Conservation (phyloP, 2,329 filamentous ascomycete species). For the Fusarium praegraminearum region DNA sequence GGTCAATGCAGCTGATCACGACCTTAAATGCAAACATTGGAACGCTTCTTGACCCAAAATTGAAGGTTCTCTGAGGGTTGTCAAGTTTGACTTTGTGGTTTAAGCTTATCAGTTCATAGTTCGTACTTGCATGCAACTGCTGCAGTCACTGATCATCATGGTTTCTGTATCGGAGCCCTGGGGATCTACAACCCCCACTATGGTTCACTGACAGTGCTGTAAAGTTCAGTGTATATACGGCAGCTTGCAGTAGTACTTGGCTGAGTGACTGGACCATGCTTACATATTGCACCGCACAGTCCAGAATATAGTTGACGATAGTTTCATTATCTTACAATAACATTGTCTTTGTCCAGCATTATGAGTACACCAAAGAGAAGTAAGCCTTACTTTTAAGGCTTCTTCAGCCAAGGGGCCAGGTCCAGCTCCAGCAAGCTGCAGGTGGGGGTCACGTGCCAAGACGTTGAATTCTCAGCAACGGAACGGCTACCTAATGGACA, state of each 20-base stretch:
- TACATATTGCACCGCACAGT: neutral
- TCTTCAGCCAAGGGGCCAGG: neutral
- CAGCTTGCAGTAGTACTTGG: neutral
- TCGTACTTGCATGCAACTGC: neutral
- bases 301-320: neutral
- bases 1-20: neutral
- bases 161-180: neutral
- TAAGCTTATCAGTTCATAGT: conserved; percentile 18
- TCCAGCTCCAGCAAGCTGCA: neutral
- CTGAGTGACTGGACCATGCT: neutral
- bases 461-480: conserved; percentile 6
- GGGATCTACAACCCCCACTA: neutral
- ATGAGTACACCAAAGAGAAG: neutral
- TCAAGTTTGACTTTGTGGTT: conserved; percentile 7
- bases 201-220: neutral
- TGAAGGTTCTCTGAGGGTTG: neutral
- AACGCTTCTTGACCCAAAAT: neutral
- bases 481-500: neutral
- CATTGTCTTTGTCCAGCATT: neutral
- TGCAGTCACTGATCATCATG: neutral
- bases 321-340: neutral
- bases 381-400: neutral
- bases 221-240: neutral
- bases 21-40: neutral
- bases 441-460: conserved; percentile 18